Conservation (phyloP, 257 asterid species). For the Penstemon davidsonii region DNA sequence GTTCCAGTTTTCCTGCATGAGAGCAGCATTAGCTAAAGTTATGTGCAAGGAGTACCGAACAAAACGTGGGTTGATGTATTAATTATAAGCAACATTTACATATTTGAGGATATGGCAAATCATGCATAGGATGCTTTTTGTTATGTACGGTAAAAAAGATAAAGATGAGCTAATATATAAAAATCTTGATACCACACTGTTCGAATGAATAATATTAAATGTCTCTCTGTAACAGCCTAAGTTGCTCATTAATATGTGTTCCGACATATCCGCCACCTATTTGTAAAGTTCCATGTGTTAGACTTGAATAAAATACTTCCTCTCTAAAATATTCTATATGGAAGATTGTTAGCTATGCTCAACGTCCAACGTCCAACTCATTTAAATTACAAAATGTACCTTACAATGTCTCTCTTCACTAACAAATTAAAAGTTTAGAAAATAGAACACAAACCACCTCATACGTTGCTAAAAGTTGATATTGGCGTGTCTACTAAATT, state of each 20-base stretch:
- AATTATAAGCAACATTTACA: background rate
- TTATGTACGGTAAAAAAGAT: background rate
- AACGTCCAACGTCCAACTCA: no score
- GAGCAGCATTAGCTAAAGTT: background rate
- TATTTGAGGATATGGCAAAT: background rate
- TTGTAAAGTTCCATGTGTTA: no score
- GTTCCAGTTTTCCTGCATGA: constrained; percentile 4
- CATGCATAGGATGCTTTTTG: background rate
- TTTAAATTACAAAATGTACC: no score
- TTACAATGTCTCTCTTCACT: no score
- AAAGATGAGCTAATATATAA: background rate
- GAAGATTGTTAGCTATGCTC: no score
- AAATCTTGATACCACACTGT: background rate
- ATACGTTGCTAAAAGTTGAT: no score
- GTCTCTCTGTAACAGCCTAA: background rate
- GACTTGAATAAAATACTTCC: no score
- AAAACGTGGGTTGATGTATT: background rate
- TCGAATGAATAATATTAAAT: background rate
- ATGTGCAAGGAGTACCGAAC: background rate
- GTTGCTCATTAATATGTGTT: background rate
- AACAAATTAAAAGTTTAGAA: no score
- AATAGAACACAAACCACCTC: no score
- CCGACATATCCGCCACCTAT: background rate
- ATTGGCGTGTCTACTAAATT: no score
- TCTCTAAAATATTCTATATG: no score